Conservation (phyloP, 2,329 filamentous ascomycete species). For the Ceratocystis huliohia region DNA sequence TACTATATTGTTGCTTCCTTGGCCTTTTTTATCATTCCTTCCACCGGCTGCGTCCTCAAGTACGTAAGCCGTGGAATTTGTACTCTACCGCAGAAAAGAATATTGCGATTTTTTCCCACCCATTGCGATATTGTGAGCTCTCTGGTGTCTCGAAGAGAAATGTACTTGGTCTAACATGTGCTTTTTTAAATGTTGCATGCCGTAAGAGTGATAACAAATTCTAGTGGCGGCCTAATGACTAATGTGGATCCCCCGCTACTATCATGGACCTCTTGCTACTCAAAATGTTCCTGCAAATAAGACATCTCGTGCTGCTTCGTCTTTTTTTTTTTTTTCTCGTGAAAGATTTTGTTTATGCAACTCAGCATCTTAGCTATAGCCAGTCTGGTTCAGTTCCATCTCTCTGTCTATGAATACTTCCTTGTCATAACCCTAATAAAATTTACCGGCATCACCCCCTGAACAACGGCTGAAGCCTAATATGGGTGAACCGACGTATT, state of each 20-base stretch:
- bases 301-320: not conserved
- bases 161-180: not conserved
- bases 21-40: slow-evolving; percentile 16
- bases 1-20: slow-evolving; percentile 20
- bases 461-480: not conserved
- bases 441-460: not conserved
- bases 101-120: slow-evolving; percentile 8
- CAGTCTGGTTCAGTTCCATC: not conserved
- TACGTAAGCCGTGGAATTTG: slow-evolving; percentile 12
- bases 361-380: not conserved
- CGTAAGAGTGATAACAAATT: not conserved
- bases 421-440: slow-evolving; percentile 2
- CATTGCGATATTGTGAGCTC: not conserved
- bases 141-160: too few species aligned
- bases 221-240: not conserved
- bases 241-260: slow-evolving; percentile 14
- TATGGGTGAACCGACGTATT: slow-evolving; percentile 37
- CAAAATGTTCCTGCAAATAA: not conserved
- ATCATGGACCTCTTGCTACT: not conserved
- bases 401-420: not conserved
- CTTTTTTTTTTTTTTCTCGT: not conserved
- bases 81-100: slow-evolving; percentile 18
- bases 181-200: not conserved
- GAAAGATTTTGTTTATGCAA: not conserved
- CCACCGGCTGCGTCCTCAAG: slow-evolving; percentile 7